Evolutionary conservation across 495 filamentous ascomycete genomes (phyloP).

Genomic region (Friedmanniomyces endolithicus): DNA sequence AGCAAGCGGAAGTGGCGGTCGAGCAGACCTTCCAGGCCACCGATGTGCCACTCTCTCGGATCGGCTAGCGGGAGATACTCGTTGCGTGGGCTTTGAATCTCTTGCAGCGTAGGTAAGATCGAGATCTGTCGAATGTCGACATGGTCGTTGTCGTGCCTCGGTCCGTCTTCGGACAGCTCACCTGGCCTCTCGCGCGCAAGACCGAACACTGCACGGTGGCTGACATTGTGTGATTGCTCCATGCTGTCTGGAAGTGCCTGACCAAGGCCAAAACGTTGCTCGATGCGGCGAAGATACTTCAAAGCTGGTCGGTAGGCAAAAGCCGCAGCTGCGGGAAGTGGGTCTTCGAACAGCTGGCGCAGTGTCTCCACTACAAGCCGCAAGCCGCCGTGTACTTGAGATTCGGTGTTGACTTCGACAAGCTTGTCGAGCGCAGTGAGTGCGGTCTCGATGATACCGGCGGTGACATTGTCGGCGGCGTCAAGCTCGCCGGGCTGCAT

Average conservation of each 20-base stretch:
- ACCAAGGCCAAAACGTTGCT: constrained; percentile 16
- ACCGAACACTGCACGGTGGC: constrained; percentile 24
- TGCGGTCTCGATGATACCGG: constrained; percentile 1
- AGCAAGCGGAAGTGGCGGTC: constrained; percentile 61
- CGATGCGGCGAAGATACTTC: constrained; percentile 5
- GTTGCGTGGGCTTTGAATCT: constrained; percentile 25
- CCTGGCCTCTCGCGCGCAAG: constrained; percentile 41
- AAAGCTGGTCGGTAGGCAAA: constrained; percentile 9
- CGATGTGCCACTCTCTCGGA: constrained; percentile 40
- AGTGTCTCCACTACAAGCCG: background rate
- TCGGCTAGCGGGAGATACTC: constrained; percentile 53
- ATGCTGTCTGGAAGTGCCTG: background rate
- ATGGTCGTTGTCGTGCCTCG: constrained; percentile 57
- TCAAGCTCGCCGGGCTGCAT: background rate
- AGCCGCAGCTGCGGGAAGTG: background rate
- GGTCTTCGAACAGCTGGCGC: background rate
- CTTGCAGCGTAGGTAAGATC: constrained; percentile 39
- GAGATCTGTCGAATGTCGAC: constrained; percentile 45
- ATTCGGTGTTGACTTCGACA: constrained; percentile 13
- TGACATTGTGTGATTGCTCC: background rate
- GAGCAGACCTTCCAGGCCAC: constrained; percentile 47
- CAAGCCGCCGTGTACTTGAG: constrained; percentile 5
- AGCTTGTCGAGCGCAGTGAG: constrained; percentile 5
- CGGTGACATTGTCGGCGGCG: background rate
- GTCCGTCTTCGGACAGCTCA: constrained; percentile 38